Evolutionary conservation across 768 basidiomycete genomes (phyloP).

Genomic region (Dacryopinax primogenitus): DNA sequence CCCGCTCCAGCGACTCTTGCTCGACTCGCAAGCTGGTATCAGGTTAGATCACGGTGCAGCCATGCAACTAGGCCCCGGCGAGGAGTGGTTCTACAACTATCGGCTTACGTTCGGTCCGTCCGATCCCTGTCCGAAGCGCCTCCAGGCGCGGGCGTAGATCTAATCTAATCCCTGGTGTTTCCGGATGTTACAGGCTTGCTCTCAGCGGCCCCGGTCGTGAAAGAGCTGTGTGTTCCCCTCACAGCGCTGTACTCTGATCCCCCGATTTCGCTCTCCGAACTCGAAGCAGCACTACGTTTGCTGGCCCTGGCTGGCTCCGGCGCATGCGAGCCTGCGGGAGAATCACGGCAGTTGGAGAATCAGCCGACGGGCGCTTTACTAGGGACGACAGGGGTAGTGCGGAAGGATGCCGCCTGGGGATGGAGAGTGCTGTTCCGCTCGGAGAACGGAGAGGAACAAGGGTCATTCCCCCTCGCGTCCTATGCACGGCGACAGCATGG

Average conservation of each 20-base stretch:
- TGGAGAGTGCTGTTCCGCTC: background rate
- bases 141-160: too few relatives aligned
- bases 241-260: background rate
- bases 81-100: constrained; percentile 1
- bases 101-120: constrained; percentile 1
- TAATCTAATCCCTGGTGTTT: background rate
- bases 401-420: background rate
- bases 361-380: too few relatives aligned
- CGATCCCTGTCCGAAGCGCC: background rate
- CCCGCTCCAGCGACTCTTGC: background rate
- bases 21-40: background rate
- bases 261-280: background rate
- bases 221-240: background rate
- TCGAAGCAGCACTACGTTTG: background rate
- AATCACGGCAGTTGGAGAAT: too few relatives aligned
- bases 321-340: too few relatives aligned
- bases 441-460: background rate
- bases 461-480: background rate
- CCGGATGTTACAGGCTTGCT: background rate
- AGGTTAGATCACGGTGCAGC: background rate
- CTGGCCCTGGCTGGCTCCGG: background rate
- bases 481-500: background rate
- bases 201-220: background rate
- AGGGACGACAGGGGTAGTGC: background rate
- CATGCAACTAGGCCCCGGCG: background rate